Conservation (phyloP, 306 rosid genomes). For the Ormosia semicastrata region DNA sequence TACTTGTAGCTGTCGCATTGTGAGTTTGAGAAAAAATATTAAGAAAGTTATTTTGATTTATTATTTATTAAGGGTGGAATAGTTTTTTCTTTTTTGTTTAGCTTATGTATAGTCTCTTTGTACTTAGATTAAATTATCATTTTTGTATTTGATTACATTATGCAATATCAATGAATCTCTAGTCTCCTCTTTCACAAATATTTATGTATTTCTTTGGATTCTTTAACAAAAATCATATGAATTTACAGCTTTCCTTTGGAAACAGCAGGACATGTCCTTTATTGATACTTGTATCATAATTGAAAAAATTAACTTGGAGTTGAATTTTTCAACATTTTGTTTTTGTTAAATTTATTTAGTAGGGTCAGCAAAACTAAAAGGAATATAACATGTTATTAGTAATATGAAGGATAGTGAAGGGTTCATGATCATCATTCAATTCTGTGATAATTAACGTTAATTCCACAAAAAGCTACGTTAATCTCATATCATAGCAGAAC, state of each 20-base stretch:
- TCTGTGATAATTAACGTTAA: conserved; percentile 10
- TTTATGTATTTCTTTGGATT: too few relatives aligned
- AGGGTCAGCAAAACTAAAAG: conserved; percentile 14
- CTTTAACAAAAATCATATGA: too few relatives aligned
- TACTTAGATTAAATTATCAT: too few relatives aligned
- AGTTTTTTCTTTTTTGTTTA: too few relatives aligned
- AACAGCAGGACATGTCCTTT: conserved; percentile 25
- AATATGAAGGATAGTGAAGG: not conserved
- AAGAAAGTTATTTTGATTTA: too few relatives aligned
- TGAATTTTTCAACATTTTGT: not conserved
- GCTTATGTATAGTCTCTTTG: too few relatives aligned
- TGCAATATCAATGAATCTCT: too few relatives aligned
- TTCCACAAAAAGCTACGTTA: not conserved
- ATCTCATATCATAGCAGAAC: not conserved
- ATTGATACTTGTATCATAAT: not conserved
- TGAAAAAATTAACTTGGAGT: conserved; percentile 25
- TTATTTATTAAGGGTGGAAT: too few relatives aligned
- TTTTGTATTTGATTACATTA: too few relatives aligned
- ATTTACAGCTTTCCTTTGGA: conserved; percentile 11
- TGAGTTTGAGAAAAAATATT: too few relatives aligned
- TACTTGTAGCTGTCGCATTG: too few relatives aligned
- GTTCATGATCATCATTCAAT: not conserved
- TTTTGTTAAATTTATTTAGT: not conserved
- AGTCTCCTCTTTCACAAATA: too few relatives aligned
- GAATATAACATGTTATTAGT: conserved; percentile 21